Percentiles rank a stretch among this genome's conserved stretches.
phyloP scores from a whole-genome alignment of 2,329 filamentous ascomycete species.

The Aspergillus glaucus region DNA sequence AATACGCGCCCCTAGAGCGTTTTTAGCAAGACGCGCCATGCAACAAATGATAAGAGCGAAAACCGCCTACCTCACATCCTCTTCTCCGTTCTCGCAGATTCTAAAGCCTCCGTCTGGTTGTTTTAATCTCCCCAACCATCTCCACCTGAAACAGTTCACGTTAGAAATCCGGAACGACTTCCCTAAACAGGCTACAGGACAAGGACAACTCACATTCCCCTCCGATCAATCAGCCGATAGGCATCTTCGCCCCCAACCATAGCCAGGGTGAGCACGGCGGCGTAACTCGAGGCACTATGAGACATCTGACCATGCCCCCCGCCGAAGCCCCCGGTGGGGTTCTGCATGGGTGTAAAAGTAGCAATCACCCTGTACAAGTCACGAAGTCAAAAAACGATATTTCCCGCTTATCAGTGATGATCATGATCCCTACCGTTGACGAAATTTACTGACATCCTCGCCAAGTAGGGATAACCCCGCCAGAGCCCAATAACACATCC shows the following conservation, averaged over 20 bases:
- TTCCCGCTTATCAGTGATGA: neutral
- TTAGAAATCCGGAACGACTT: conserved; percentile 3
- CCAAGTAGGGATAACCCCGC: conserved; percentile 69
- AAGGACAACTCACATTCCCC: conserved; percentile 53
- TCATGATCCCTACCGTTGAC: conserved; percentile 49
- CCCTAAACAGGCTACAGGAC: neutral
- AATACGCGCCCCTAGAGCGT: conserved; percentile 71
- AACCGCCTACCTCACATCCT: conserved; percentile 70
- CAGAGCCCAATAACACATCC: conserved; percentile 91
- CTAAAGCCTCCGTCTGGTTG: conserved; percentile 84
- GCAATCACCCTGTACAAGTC: conserved; percentile 51
- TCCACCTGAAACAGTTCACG: conserved; percentile 54
- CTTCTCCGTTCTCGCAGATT: conserved; percentile 78
- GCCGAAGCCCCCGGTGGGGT: conserved; percentile 76
- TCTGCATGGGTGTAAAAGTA: conserved; percentile 77
- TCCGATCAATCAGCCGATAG: conserved; percentile 71
- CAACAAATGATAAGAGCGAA: conserved; percentile 6
- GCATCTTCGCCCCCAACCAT: conserved; percentile 69
- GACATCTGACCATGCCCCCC: conserved; percentile 87
- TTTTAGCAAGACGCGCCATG: conserved; percentile 12
- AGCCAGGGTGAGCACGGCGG: conserved; percentile 69
- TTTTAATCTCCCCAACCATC: conserved; percentile 81
- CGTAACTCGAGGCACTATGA: conserved; percentile 86
- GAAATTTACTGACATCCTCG: conserved; percentile 62
- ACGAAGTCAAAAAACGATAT: neutral